These are phyloP conservation scores for Pleodorina starrii DNA, from an alignment of 139 green algal genomes.

Conservation along the genomic window DNA sequence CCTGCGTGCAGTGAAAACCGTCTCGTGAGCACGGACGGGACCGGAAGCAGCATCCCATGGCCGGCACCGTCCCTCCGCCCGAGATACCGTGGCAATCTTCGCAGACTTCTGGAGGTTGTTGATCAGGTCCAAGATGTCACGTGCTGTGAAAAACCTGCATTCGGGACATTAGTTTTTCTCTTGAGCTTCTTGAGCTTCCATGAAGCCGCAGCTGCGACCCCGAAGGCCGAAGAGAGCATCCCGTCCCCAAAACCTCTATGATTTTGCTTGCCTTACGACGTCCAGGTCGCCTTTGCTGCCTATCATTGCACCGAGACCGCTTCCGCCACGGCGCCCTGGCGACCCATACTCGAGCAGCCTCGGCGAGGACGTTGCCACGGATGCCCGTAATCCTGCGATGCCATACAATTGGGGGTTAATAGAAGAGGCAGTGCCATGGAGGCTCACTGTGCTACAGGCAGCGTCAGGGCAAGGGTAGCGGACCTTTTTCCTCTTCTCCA, in stretches of 20 bases:
- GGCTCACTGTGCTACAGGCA: neutral
- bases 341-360: slow-evolving; percentile 3
- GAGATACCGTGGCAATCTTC: slow-evolving; percentile 11
- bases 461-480: neutral
- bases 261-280: slow-evolving; percentile 4
- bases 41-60: too few relatives aligned
- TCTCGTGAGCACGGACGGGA: too few relatives aligned
- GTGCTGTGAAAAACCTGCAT: slow-evolving; percentile 33
- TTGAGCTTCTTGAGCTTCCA: too few relatives aligned
- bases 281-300: neutral
- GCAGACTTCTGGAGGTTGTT: slow-evolving; percentile 5
- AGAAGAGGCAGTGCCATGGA: neutral
- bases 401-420: neutral
- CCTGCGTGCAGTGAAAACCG: slow-evolving; percentile 10
- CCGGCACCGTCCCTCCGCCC: too few relatives aligned
- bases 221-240: too few relatives aligned
- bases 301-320: neutral
- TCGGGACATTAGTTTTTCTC: too few relatives aligned
- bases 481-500: neutral
- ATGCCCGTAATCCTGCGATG: neutral
- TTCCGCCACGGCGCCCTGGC: neutral
- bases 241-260: neutral
- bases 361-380: slow-evolving; percentile 5
- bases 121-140: slow-evolving; percentile 24
- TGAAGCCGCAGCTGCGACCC: too few relatives aligned